phyloP scores from a whole-genome alignment of 2,329 filamentous ascomycete genomes.

The Clonostachys chloroleuca region DNA sequence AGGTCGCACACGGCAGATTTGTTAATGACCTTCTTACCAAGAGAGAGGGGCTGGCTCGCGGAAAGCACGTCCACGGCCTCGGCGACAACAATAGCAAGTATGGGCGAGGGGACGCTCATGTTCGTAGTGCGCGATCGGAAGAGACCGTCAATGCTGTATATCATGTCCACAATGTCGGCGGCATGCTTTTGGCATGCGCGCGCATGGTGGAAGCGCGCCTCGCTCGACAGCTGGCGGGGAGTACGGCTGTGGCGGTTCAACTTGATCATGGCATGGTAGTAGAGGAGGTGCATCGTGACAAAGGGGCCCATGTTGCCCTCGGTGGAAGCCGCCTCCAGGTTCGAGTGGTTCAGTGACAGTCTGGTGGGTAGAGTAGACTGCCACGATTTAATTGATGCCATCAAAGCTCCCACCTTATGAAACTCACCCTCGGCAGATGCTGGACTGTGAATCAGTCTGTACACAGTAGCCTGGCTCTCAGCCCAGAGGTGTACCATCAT shows the following conservation, averaged over 20 bases:
- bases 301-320: conserved; percentile 54
- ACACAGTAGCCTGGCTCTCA: conserved; percentile 56
- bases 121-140: conserved; percentile 20
- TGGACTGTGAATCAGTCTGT: conserved; percentile 26
- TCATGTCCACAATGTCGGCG: conserved; percentile 42
- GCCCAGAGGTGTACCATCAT: conserved; percentile 64
- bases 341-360: conserved; percentile 48
- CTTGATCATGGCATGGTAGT: conserved; percentile 59
- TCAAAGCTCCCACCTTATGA: conserved; percentile 35
- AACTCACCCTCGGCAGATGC: conserved; percentile 16
- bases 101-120: conserved; percentile 48
- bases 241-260: conserved; percentile 56
- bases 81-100: conserved; percentile 55
- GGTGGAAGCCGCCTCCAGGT: conserved; percentile 50
- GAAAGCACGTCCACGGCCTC: conserved; percentile 64
- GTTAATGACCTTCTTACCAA: conserved; percentile 46
- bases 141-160: conserved; percentile 31
- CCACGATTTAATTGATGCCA: conserved; percentile 54
- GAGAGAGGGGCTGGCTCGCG: conserved; percentile 48
- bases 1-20: conserved; percentile 47
- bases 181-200: conserved; percentile 47
- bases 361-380: conserved; percentile 48
- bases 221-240: conserved; percentile 25
- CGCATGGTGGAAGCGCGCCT: conserved; percentile 37
- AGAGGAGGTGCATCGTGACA: conserved; percentile 61